These are phyloP conservation scores for Syzygium grande DNA, from an alignment of 345 rosid genomes.

Conservation along the genomic window DNA sequence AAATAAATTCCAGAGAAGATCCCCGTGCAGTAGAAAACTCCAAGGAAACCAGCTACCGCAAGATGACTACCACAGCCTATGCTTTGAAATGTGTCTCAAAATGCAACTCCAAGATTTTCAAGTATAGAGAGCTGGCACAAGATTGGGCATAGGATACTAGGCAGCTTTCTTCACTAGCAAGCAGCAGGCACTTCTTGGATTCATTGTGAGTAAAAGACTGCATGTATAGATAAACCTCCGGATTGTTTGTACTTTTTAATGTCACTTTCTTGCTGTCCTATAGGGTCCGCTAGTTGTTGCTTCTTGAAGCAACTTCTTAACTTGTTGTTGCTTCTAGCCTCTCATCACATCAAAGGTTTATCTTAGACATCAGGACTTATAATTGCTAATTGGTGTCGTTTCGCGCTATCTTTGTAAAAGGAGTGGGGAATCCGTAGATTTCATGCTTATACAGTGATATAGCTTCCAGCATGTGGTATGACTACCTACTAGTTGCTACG, in stretches of 20 bases:
- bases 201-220: not conserved
- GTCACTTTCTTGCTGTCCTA: not conserved
- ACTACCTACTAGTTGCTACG: not conserved
- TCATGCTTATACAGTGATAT: not conserved
- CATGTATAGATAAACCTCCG: not conserved
- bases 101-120: not conserved
- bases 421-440: not conserved
- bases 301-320: not conserved
- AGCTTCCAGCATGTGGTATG: not conserved
- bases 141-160: not conserved
- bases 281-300: not conserved
- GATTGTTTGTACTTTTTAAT: not conserved
- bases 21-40: not conserved
- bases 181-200: not conserved
- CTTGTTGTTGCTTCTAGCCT: not conserved
- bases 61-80: not conserved
- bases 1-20: not conserved
- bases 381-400: not conserved
- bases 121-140: not conserved
- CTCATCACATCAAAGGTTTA: not conserved
- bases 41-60: not conserved
- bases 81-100: not conserved
- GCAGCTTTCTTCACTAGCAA: not conserved
- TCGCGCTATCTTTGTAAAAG: not conserved
- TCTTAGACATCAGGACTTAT: not conserved